Evolutionary conservation across 2,329 filamentous ascomycete species (phyloP).

Genomic region (Beauveria brongniartii): DNA sequence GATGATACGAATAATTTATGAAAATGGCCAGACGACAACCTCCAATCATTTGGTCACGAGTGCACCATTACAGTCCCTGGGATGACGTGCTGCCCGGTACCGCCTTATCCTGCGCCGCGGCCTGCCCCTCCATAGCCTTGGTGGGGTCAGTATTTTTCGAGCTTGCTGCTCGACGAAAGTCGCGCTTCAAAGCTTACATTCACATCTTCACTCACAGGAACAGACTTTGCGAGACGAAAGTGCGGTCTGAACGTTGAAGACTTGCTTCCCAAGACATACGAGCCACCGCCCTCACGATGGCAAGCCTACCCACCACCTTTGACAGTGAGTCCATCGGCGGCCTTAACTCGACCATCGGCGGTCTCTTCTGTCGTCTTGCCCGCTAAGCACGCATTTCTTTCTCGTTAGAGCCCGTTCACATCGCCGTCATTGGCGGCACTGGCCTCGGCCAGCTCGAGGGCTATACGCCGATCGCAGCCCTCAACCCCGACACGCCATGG

Average conservation of each 20-base stretch:
- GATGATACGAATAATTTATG: background rate
- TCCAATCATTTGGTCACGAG: constrained; percentile 4
- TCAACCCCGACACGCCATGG: constrained; percentile 81
- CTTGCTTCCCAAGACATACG: background rate
- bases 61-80: background rate
- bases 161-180: background rate
- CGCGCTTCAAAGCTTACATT: background rate
- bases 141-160: constrained; percentile 11
- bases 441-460: constrained; percentile 80
- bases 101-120: background rate
- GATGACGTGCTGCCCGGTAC: constrained; percentile 4
- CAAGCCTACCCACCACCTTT: constrained; percentile 48
- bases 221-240: background rate
- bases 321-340: constrained; percentile 39
- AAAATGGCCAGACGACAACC: background rate
- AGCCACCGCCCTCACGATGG: constrained; percentile 29
- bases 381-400: constrained; percentile 7
- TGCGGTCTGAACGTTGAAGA: background rate
- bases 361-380: background rate
- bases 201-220: background rate
- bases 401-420: constrained; percentile 57
- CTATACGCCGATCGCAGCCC: constrained; percentile 73
- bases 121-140: constrained; percentile 8
- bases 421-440: constrained; percentile 89
- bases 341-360: background rate